phyloP scores from a whole-genome alignment of 2,329 filamentous ascomycete species.

The Fusarium tjaetaba region DNA sequence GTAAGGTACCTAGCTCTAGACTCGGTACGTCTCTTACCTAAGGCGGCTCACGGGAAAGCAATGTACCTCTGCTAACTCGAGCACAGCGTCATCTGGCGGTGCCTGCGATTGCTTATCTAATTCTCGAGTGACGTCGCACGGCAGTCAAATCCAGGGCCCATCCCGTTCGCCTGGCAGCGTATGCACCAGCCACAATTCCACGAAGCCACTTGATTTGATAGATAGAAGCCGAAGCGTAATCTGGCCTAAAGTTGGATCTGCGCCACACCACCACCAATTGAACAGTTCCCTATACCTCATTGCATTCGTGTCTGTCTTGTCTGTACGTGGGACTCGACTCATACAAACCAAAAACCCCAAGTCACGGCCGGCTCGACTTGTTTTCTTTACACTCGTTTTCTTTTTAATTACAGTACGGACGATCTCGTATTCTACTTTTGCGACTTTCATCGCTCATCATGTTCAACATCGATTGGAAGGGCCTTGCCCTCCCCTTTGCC shows the following conservation, averaged over 20 bases:
- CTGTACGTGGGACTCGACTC: neutral
- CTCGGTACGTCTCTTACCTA: conserved; percentile 24
- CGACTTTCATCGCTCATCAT: conserved; percentile 49
- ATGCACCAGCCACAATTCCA: conserved; percentile 9
- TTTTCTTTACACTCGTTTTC: conserved; percentile 28
- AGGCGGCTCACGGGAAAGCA: conserved; percentile 1
- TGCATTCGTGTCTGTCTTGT: conserved; percentile 31
- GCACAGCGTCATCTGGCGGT: conserved; percentile 45
- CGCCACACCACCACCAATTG: conserved; percentile 34
- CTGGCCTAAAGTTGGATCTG: conserved; percentile 35
- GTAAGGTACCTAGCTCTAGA: conserved; percentile 15
- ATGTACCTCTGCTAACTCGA: neutral
- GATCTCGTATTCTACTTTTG: conserved; percentile 3
- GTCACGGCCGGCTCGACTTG: conserved; percentile 17
- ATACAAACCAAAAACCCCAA: neutral
- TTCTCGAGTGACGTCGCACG: conserved; percentile 32
- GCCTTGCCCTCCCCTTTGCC: conserved; percentile 85
- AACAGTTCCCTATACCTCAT: neutral
- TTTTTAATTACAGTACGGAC: conserved; percentile 6
- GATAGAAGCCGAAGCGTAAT: conserved; percentile 15
- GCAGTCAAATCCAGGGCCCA: conserved; percentile 12
- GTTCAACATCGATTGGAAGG: conserved; percentile 78
- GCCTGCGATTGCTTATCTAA: conserved; percentile 39
- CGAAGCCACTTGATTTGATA: conserved; percentile 8
- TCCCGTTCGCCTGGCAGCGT: neutral